Evolutionary conservation across 2,329 filamentous ascomycete species (phyloP).

Genomic region (Incumbomyces lentus): DNA sequence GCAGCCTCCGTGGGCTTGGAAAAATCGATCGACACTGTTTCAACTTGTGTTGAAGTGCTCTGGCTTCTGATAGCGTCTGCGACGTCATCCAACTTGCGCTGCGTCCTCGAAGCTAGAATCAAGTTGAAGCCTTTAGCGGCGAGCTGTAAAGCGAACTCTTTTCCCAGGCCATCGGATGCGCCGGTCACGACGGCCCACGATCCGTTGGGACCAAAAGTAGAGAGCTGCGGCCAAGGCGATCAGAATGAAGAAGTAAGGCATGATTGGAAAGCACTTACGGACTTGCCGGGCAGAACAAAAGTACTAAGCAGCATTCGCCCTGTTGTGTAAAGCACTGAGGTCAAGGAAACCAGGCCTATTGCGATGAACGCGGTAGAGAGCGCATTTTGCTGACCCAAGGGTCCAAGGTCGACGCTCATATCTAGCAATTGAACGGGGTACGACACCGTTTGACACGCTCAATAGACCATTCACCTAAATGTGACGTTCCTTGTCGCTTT

Average conservation of each 20-base stretch:
- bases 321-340: constrained; percentile 48
- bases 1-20: constrained; percentile 58
- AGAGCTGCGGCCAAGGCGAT: constrained; percentile 49
- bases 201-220: constrained; percentile 80
- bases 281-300: constrained; percentile 52
- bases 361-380: constrained; percentile 25
- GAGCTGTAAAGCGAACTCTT: constrained; percentile 87
- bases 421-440: too few relatives aligned
- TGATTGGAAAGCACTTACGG: constrained; percentile 27
- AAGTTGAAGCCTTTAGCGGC: constrained; percentile 89
- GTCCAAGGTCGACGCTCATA: constrained; percentile 15
- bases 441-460: too few relatives aligned
- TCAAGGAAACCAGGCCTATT: constrained; percentile 50
- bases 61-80: constrained; percentile 64
- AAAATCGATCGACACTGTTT: constrained; percentile 86
- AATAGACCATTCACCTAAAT: too few relatives aligned
- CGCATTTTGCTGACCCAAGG: constrained; percentile 15
- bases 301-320: constrained; percentile 54
- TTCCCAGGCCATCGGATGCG: constrained; percentile 91
- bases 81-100: constrained; percentile 74
- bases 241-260: too few relatives aligned
- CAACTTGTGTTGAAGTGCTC: constrained; percentile 59
- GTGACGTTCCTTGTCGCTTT: too few relatives aligned
- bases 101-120: constrained; percentile 88
- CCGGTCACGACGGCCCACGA: constrained; percentile 93